These are phyloP conservation scores for Agaricus subrufescens DNA, from an alignment of 768 basidiomycete species.

Conservation along the genomic window DNA sequence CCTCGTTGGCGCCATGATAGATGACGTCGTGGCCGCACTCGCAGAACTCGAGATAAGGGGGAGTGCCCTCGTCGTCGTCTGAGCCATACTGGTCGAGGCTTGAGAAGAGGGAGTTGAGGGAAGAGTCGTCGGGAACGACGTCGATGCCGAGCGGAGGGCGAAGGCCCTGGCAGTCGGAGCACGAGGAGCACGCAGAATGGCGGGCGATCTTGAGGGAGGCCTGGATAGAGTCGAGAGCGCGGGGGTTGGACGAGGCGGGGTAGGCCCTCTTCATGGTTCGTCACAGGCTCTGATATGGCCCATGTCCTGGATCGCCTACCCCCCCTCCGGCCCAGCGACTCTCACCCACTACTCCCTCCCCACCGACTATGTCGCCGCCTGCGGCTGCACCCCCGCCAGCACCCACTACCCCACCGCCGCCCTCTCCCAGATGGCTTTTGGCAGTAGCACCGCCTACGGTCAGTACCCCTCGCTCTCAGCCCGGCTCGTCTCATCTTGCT, in stretches of 20 bases:
- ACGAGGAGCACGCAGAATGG: conserved; percentile 67
- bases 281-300: conserved; percentile 7
- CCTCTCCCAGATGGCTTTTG: conserved; percentile 74
- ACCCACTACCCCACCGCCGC: conserved; percentile 78
- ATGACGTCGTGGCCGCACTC: conserved; percentile 63
- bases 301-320: conserved; percentile 58
- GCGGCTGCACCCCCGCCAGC: conserved; percentile 68
- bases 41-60: conserved; percentile 57
- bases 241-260: conserved; percentile 52
- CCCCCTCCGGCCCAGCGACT: conserved; percentile 59
- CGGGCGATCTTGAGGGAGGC: conserved; percentile 77
- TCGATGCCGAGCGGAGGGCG: conserved; percentile 56
- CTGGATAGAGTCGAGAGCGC: conserved; percentile 43
- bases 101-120: conserved; percentile 44
- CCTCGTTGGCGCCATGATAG: conserved; percentile 64
- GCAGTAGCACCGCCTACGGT: conserved; percentile 67
- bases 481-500: background rate
- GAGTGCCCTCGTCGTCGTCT: conserved; percentile 62
- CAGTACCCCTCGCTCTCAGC: background rate
- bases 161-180: conserved; percentile 65
- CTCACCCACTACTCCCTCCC: conserved; percentile 72
- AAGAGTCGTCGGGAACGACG: conserved; percentile 52
- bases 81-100: conserved; percentile 65
- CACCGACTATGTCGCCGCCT: conserved; percentile 58
- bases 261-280: conserved; percentile 59